These are phyloP conservation scores for Leishmania gerbilli DNA, from an alignment of 208 protist genomes.

Conservation along the genomic window DNA sequence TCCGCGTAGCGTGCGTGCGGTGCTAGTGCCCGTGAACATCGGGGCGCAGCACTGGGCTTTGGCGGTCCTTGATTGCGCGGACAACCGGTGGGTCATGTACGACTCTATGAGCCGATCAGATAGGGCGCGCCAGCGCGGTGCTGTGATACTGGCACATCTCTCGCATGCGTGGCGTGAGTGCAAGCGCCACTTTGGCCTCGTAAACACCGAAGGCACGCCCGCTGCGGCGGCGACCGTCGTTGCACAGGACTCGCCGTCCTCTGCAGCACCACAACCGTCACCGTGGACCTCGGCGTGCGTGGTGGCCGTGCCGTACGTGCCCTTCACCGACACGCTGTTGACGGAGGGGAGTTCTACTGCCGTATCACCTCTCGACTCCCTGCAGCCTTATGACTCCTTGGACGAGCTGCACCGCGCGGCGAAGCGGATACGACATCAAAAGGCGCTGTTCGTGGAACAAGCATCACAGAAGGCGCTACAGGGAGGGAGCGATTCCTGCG, in stretches of 20 bases:
- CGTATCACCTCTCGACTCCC: constrained; percentile 15
- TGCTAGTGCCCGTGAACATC: constrained; percentile 81
- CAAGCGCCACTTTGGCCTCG: constrained; percentile 28
- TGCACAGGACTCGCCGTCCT: neutral
- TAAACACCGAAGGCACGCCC: neutral
- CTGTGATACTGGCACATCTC: constrained; percentile 37
- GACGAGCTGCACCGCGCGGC: constrained; percentile 22
- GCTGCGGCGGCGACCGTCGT: neutral
- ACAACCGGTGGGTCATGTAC: constrained; percentile 54
- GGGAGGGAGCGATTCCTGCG: neutral
- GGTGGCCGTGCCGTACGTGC: neutral
- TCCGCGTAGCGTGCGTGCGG: constrained; percentile 36
- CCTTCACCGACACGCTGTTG: neutral
- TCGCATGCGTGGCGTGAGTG: constrained; percentile 47
- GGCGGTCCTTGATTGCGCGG: constrained; percentile 55
- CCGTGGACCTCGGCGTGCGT: constrained; percentile 4
- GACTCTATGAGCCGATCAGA: constrained; percentile 60
- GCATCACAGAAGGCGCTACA: neutral
- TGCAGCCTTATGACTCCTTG: constrained; percentile 23
- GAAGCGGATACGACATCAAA: constrained; percentile 30
- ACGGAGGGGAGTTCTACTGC: neutral
- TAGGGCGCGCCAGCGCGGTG: constrained; percentile 16
- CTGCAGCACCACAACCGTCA: neutral
- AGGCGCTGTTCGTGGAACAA: constrained; percentile 16
- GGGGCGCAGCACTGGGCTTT: constrained; percentile 75